Conservation (phyloP, 225 moss, liverwort and hornwort genomes). For the Bryum argenteum region DNA sequence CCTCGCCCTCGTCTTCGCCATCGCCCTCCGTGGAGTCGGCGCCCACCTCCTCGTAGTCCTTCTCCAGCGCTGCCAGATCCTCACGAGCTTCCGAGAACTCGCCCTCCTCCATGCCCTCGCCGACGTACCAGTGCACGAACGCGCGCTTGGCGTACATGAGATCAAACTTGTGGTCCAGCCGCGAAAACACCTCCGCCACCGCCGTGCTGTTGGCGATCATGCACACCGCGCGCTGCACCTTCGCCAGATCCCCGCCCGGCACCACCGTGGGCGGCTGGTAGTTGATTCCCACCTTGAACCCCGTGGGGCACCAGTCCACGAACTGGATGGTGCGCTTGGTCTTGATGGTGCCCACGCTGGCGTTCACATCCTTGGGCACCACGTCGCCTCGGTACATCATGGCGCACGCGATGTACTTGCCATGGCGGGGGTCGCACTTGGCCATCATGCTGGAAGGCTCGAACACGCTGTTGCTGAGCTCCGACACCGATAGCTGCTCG, state of each 20-base stretch:
- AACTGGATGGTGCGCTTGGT: constrained; percentile 44
- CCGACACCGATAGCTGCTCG: constrained; percentile 35
- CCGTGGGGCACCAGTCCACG: constrained; percentile 59
- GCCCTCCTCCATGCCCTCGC: constrained; percentile 43
- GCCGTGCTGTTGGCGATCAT: constrained; percentile 39
- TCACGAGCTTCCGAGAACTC: constrained; percentile 37
- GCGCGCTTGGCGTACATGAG: constrained; percentile 41
- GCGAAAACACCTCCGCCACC: constrained; percentile 46
- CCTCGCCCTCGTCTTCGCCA: constrained; percentile 36
- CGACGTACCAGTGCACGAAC: constrained; percentile 43
- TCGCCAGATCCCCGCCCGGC: constrained; percentile 41
- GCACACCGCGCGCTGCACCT: constrained; percentile 43
- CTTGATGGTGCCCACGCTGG: constrained; percentile 37
- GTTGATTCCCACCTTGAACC: constrained; percentile 36
- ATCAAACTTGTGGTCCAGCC: constrained; percentile 40
- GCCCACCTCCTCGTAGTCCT: constrained; percentile 45
- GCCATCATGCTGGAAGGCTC: constrained; percentile 74
- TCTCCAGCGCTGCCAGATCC: constrained; percentile 31
- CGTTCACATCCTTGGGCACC: constrained; percentile 46
- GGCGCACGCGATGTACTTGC: constrained; percentile 47
- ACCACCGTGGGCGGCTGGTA: constrained; percentile 23
- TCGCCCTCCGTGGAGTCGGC: constrained; percentile 27
- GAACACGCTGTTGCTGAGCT: constrained; percentile 58
- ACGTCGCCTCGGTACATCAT: constrained; percentile 48
- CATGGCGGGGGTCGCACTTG: constrained; percentile 55